Conservation (phyloP, 1,284 basidiomycete genomes). For the Marasmius sp. region DNA sequence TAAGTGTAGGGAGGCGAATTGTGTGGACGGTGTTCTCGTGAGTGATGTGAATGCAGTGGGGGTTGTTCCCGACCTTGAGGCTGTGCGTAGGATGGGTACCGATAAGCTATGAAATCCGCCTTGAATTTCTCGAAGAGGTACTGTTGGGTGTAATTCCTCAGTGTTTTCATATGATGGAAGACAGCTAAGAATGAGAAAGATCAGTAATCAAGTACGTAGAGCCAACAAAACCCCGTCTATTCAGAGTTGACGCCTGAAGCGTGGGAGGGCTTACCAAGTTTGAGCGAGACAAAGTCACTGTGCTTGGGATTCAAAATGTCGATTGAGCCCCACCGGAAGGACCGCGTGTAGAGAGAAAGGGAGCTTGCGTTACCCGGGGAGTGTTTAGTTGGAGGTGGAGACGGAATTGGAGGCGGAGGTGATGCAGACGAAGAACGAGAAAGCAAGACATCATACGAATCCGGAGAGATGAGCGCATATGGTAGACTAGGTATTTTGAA, state of each 20-base stretch:
- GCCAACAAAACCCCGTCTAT: too few species aligned
- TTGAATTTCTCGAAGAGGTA: conserved; percentile 80
- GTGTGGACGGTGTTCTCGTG: conserved; percentile 37
- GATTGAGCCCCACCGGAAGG: conserved; percentile 76
- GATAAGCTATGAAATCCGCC: conserved; percentile 57
- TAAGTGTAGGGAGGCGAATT: conserved; percentile 43
- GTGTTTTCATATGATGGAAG: conserved; percentile 81
- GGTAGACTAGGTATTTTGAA: conserved; percentile 17
- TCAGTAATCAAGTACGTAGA: too few species aligned
- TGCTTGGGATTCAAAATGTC: conserved; percentile 76
- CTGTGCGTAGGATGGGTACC: conserved; percentile 27
- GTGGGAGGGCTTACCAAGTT: background rate
- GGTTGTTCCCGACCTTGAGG: conserved; percentile 26
- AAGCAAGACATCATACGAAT: conserved; percentile 27
- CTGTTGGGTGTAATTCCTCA: conserved; percentile 80
- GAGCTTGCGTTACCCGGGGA: conserved; percentile 51
- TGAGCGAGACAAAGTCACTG: conserved; percentile 71
- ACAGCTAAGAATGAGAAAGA: conserved; percentile 43
- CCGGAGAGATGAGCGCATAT: conserved; percentile 1
- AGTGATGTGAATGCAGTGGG: conserved; percentile 43
- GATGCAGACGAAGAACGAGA: conserved; percentile 44
- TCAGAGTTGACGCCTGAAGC: background rate
- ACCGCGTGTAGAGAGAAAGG: conserved; percentile 50
- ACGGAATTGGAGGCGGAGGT: conserved; percentile 50
- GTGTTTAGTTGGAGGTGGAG: conserved; percentile 54